Evolutionary conservation across 164 flowering plant species (phyloP).

Genomic region (Malania oleifera): DNA sequence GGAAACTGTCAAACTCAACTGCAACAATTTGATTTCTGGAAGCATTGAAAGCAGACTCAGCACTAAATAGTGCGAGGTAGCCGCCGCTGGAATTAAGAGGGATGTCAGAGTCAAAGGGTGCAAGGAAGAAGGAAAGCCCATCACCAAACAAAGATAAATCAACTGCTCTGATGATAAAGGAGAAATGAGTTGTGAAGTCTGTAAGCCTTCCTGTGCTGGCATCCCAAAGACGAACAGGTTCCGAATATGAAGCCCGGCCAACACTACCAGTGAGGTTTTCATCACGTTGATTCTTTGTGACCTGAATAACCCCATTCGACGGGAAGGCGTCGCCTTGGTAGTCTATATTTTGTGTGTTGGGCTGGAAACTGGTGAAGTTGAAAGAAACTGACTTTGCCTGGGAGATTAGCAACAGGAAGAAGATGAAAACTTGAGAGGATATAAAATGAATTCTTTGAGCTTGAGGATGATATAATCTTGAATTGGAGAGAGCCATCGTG

Average conservation of each 20-base stretch:
- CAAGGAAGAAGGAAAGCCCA: slow-evolving; percentile 28
- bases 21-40: slow-evolving; percentile 30
- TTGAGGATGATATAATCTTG: slow-evolving; percentile 2
- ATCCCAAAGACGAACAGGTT: slow-evolving; percentile 28
- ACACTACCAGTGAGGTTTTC: slow-evolving; percentile 11
- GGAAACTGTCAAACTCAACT: slow-evolving; percentile 49
- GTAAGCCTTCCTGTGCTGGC: slow-evolving; percentile 15
- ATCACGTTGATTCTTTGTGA: slow-evolving; percentile 15
- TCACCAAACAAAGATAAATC: slow-evolving; percentile 9
- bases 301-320: slow-evolving; percentile 5
- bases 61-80: slow-evolving; percentile 20
- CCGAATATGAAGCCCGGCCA: slow-evolving; percentile 21
- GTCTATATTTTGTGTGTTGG: slow-evolving; percentile 11
- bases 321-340: slow-evolving; percentile 22
- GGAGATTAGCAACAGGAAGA: slow-evolving; percentile 7
- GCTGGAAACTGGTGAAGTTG: slow-evolving; percentile 20
- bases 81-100: slow-evolving; percentile 27
- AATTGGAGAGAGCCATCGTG: slow-evolving; percentile 10
- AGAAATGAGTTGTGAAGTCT: slow-evolving; percentile 31
- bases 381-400: slow-evolving; percentile 17
- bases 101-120: slow-evolving; percentile 15
- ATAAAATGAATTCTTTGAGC: background rate
- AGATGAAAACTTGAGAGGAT: background rate
- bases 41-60: background rate
- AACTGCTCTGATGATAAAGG: slow-evolving; percentile 14